These are phyloP conservation scores for Sugiyamaella qingdaonensis DNA, from an alignment of 805 yeast genomes.

Conservation along the genomic window DNA sequence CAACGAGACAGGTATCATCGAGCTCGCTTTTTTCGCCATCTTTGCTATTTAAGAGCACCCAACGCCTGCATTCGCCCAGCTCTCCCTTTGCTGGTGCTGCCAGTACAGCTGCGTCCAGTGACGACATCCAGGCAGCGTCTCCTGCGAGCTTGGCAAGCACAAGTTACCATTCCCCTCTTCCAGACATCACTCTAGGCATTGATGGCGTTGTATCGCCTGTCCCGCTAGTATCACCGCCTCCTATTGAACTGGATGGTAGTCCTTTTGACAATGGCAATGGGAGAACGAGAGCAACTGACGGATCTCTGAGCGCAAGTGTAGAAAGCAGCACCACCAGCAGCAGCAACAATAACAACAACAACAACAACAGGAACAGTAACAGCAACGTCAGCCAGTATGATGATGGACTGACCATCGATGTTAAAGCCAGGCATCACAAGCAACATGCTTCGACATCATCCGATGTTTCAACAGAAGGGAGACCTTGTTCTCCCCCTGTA, in stretches of 20 bases:
- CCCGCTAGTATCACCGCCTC: constrained; percentile 1
- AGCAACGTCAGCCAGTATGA: neutral
- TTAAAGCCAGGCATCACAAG: neutral
- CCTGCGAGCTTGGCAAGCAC: neutral
- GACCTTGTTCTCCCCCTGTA: neutral
- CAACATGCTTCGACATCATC: constrained; percentile 9
- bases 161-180: neutral
- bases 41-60: neutral
- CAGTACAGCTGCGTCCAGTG: too few species aligned
- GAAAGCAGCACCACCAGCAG: neutral
- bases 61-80: neutral
- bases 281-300: neutral
- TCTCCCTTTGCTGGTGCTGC: neutral
- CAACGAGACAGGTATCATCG: neutral
- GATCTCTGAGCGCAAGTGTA: neutral
- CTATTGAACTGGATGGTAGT: neutral
- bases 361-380: neutral
- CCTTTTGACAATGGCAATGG: neutral
- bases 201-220: neutral
- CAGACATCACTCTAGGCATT: neutral
- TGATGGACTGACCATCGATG: neutral
- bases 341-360: neutral
- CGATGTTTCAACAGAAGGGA: neutral
- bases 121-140: neutral
- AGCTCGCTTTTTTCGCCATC: constrained; percentile 3